Percentiles rank a stretch among this genome's conserved stretches.
Conservation (phyloP, 768 basidiomycete genomes). For the Sistotremastrum suecicum region DNA sequence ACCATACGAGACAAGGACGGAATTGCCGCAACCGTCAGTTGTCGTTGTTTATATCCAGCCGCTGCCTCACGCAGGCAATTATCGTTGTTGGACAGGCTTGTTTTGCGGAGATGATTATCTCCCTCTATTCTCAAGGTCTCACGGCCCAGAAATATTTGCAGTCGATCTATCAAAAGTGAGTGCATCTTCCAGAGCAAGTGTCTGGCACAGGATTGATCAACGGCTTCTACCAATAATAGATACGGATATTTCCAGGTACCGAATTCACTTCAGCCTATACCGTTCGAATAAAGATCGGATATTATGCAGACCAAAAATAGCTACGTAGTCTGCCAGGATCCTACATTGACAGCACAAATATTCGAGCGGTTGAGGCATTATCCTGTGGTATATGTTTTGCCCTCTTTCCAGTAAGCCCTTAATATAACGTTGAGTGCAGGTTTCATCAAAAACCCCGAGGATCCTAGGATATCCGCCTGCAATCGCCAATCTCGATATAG, state of each 20-base stretch:
- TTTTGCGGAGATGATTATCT: constrained; percentile 54
- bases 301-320: constrained; percentile 56
- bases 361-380: constrained; percentile 54
- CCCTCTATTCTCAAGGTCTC: constrained; percentile 34
- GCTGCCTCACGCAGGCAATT: background rate
- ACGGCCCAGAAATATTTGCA: constrained; percentile 44
- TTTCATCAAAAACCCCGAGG: constrained; percentile 7
- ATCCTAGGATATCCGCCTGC: constrained; percentile 38
- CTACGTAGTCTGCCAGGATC: constrained; percentile 65
- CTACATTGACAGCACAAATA: constrained; percentile 49
- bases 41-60: background rate
- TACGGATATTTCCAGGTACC: constrained; percentile 68
- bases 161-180: constrained; percentile 46
- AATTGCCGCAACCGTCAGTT: constrained; percentile 57
- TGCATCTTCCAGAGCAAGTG: background rate
- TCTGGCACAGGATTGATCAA: background rate
- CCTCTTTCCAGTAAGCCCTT: background rate
- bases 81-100: constrained; percentile 27
- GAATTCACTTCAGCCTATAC: background rate
- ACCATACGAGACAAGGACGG: constrained; percentile 82
- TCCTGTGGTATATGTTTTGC: constrained; percentile 2
- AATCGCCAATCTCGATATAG: constrained; percentile 48
- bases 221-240: constrained; percentile 19
- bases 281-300: background rate
- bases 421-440: constrained; percentile 2